A percentile compares a stretch with the other conserved stretches of the same genome.
Evolutionary conservation across 1,139 yeast species (phyloP).

Genomic region (Arxiozyma bovina): DNA sequence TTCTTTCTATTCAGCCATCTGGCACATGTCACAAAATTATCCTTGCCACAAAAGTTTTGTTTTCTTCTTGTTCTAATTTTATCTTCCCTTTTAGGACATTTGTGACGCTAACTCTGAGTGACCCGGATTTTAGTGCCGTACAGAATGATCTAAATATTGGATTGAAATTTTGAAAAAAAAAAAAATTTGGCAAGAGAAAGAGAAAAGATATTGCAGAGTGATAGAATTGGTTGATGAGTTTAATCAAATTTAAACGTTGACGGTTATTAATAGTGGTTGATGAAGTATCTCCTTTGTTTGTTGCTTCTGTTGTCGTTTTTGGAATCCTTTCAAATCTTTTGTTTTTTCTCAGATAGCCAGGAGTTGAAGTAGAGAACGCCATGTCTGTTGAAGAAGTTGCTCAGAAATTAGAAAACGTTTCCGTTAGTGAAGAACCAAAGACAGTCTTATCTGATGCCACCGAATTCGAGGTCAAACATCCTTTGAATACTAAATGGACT

Average conservation of each 20-base stretch:
- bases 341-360: not conserved
- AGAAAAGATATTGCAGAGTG: not conserved
- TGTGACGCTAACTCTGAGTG: not conserved
- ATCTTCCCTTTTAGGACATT: too few relatives aligned
- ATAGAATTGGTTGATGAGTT: not conserved
- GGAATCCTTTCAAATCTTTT: too few relatives aligned
- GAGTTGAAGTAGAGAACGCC: not conserved
- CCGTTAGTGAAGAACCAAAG: constrained; percentile 21
- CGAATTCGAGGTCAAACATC: constrained; percentile 51
- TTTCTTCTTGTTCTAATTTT: too few relatives aligned
- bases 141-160: not conserved
- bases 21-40: not conserved
- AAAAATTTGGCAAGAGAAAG: not conserved
- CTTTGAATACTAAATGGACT: constrained; percentile 89
- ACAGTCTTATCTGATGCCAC: constrained; percentile 26
- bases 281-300: not conserved
- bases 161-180: not conserved
- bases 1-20: not conserved
- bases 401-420: constrained; percentile 27
- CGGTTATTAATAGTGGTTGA: not conserved
- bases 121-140: not conserved
- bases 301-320: too few relatives aligned
- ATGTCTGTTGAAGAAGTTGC: constrained; percentile 33
- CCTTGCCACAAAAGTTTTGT: not conserved
- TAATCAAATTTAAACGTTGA: not conserved